phyloP scores from a whole-genome alignment of 2,329 filamentous ascomycete species.

The Blumeria graminis region DNA sequence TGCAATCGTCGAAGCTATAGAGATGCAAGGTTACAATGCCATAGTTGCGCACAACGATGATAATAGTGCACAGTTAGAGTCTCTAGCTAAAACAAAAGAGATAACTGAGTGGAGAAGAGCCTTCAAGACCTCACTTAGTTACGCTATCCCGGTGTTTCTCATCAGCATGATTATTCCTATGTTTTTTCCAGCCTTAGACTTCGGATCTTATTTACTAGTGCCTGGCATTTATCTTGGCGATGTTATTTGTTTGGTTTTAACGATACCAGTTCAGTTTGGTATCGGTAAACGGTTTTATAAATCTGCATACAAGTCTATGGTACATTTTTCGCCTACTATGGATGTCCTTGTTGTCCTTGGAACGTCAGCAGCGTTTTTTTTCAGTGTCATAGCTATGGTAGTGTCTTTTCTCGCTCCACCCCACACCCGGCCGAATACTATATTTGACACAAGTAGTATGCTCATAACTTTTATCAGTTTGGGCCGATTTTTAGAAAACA shows the following conservation, averaged over 20 bases:
- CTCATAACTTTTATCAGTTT: slow-evolving; percentile 87
- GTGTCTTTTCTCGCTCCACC: slow-evolving; percentile 54
- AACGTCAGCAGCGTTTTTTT: slow-evolving; percentile 89
- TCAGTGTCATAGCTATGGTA: slow-evolving; percentile 69
- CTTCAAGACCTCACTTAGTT: slow-evolving; percentile 52
- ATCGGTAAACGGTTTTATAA: slow-evolving; percentile 85
- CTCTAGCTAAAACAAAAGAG: slow-evolving; percentile 84
- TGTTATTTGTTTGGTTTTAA: slow-evolving; percentile 57
- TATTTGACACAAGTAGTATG: slow-evolving; percentile 98
- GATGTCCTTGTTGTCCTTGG: slow-evolving; percentile 86
- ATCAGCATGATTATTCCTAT: slow-evolving; percentile 91
- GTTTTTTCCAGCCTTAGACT: slow-evolving; percentile 51
- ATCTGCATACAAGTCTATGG: slow-evolving; percentile 80
- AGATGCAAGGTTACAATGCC: slow-evolving; percentile 68
- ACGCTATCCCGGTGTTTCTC: slow-evolving; percentile 75
- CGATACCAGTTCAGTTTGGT: slow-evolving; percentile 86
- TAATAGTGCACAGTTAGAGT: slow-evolving; percentile 90
- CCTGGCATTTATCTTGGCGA: slow-evolving; percentile 75
- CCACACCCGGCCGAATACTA: slow-evolving; percentile 59
- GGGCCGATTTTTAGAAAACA: slow-evolving; percentile 77
- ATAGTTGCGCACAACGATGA: slow-evolving; percentile 78
- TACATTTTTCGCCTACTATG: slow-evolving; percentile 86
- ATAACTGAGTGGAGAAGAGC: slow-evolving; percentile 79
- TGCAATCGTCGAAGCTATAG: slow-evolving; percentile 57
- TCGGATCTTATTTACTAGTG: slow-evolving; percentile 40